Evolutionary conservation across 495 filamentous ascomycete genomes (phyloP), one percentile per base, ranked within the genome.

Genomic region (Xanthoparmelia taractica): DNA sequence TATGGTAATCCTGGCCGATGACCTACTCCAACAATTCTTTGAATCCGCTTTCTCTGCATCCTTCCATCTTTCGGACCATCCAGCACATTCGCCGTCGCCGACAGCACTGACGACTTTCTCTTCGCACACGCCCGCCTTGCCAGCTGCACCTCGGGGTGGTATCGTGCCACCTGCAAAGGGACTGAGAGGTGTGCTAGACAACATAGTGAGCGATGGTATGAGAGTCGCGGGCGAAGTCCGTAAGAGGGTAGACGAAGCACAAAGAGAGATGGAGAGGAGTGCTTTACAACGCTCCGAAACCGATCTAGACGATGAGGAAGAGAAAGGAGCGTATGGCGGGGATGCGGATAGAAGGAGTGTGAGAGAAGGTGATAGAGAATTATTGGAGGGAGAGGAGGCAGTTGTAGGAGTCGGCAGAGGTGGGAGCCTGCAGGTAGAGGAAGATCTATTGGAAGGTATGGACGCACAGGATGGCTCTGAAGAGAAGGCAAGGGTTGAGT

Each of bases 1-100:
- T 67, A 98, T 98, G 94, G 91, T 98, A 31, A 87, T 98, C 52
- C 84, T 98, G 27, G 94, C 94, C 63, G 94, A 98, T 72, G 94
- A 98, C 69, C 81, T 93, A 4, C 84, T 98, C 17, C 93, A 98
- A 69, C 86, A 91, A 67, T 98, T 98, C 75, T 98, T 98, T 73
- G 94, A 98, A 74, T 86, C 80, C 38, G 84, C 83, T 63, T 88
- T 90, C 76, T 80, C 85, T 0, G 84, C 84, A 65, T 88, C 84
- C n/a, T 89, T 90, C 77, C 80, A 78, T 57, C 81, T 90, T 25
- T 80, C 82, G 60, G 80, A 83, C 38, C 73, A 74, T 59, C 62
- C 66, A 11, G 23, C 56, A 10, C 71, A 74, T 59, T 73, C 77
- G 17, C 73, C 74, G 15, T 68, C 76, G 6, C 72, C 72, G 37